phyloP scores from a whole-genome alignment of 2,329 filamentous ascomycete genomes.

The Ilyonectria robusta region DNA sequence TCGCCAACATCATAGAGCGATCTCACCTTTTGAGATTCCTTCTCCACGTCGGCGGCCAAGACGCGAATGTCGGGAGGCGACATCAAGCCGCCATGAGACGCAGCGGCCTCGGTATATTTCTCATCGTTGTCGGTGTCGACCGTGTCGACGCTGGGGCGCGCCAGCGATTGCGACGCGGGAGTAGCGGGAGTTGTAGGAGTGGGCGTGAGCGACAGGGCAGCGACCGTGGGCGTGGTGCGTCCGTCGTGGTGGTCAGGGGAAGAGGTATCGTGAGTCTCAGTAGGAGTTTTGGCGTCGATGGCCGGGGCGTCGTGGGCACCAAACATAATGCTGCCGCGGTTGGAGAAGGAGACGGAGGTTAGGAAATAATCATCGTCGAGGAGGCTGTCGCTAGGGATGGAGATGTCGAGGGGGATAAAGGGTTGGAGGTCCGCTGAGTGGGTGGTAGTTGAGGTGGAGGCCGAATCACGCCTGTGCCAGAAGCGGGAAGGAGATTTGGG shows the following conservation, averaged over 20 bases:
- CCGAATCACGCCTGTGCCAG: conserved; percentile 46
- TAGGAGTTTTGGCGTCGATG: conserved; percentile 31
- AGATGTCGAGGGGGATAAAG: conserved; percentile 68
- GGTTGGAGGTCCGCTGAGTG: conserved; percentile 49
- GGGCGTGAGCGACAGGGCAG: conserved; percentile 27
- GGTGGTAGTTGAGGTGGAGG: conserved; percentile 45
- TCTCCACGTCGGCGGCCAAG: conserved; percentile 69
- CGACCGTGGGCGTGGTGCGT: conserved; percentile 38
- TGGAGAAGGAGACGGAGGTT: conserved; percentile 71
- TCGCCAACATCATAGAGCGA: conserved; percentile 74
- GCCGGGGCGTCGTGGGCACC: conserved; percentile 58
- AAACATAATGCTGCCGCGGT: conserved; percentile 75
- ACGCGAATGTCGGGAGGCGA: conserved; percentile 65
- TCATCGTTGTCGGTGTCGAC: conserved; percentile 41
- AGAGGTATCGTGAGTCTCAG: conserved; percentile 24
- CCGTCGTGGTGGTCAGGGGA: conserved; percentile 33
- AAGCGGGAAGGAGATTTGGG: conserved; percentile 46
- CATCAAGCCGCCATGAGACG: conserved; percentile 36
- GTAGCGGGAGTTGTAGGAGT: conserved; percentile 42
- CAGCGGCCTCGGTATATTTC: conserved; percentile 29
- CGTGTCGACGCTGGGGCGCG: conserved; percentile 45
- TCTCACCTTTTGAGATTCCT: conserved; percentile 77
- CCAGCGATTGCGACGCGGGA: conserved; percentile 39
- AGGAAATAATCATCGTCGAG: conserved; percentile 72
- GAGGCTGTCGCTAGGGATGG: conserved; percentile 69